Percentiles rank a stretch among this genome's conserved stretches.
These are phyloP conservation scores for Huntiella decipiens DNA, from an alignment of 2,329 filamentous ascomycete genomes.

Conservation along the genomic window DNA sequence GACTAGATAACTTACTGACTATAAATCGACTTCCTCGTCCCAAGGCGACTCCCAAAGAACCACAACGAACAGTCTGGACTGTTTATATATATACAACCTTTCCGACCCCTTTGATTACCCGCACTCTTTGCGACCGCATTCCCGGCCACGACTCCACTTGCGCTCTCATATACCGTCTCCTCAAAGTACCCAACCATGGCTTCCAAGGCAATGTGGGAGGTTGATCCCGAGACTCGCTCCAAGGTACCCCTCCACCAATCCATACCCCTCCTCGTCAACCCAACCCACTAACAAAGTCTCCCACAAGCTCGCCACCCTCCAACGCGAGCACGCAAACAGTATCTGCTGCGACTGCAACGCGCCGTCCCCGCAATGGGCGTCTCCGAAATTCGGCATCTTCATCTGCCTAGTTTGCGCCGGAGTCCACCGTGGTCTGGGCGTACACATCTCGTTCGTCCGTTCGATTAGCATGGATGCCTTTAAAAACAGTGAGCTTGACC, in stretches of 20 bases:
- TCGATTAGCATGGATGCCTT: slow-evolving; percentile 98
- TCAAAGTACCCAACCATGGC: slow-evolving; percentile 25
- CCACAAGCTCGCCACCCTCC: slow-evolving; percentile 64
- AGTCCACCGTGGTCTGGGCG: slow-evolving; percentile 81
- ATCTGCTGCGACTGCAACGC: slow-evolving; percentile 89
- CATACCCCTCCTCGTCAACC: slow-evolving; percentile 14
- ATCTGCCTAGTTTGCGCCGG: slow-evolving; percentile 95
- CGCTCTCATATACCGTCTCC: not conserved
- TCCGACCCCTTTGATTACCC: too few species aligned
- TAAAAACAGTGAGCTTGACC: slow-evolving; percentile 77
- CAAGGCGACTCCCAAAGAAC: not conserved
- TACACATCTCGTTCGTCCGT: slow-evolving; percentile 96
- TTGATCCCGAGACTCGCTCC: slow-evolving; percentile 88
- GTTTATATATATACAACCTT: too few species aligned
- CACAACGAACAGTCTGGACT: too few species aligned
- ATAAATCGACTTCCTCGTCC: not conserved
- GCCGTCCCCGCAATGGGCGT: slow-evolving; percentile 92
- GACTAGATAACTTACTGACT: too few species aligned
- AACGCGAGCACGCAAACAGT: slow-evolving; percentile 78
- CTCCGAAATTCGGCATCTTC: slow-evolving; percentile 95
- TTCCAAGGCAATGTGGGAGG: slow-evolving; percentile 86
- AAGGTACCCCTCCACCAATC: slow-evolving; percentile 41
- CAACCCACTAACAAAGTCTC: not conserved
- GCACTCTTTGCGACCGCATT: too few species aligned
- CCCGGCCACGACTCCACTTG: too few species aligned